Base-by-base conservation (phyloP, 2,329 filamentous ascomycete genomes). In the Blastomyces emzantsi region DNA sequence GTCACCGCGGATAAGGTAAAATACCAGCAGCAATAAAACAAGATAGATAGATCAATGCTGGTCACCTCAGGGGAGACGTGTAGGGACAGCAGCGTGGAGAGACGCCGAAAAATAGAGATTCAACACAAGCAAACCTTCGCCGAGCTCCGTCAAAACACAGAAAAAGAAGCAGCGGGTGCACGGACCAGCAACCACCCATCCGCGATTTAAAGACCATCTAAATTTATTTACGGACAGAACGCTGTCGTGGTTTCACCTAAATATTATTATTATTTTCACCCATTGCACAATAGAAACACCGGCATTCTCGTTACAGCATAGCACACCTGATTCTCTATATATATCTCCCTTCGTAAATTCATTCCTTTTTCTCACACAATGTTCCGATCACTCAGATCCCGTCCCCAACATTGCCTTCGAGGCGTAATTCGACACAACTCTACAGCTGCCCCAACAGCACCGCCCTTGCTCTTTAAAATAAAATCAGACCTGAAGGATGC, bases 401-500 rank as follows among this genome's bases (percentile, higher is more conserved):
- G 71, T 41, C 55, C 71, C 28, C 71, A 71, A 22, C 61, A 43
- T 8, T 62, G 61, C 25, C 59, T 66, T 13, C 66, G 63, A 47
- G 45, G 41, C n/a, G 22, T 56, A 43, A 15, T 62, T 45, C 74
- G 77, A 67, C 77, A 73, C 73, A 77, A 74, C 64, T 78, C 77
- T 30, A 77, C 76, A 25, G 68, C 70, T 25, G 68, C 70, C 17
- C 70, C 74, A 28, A 66, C 72, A 52, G 62, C 73, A 63, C 77
- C 79, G 63, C 76, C 78, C 13, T 70, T 81, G 63, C 76, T 81
- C 69, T 68, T 72, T 57, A 78, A 76, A 64, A 70, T 81, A 63
- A 75, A 76, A 62, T 68, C 73, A 64, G 80, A 81, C 69, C 70
- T 82, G 55, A 82, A 81, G 69, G 72, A 70, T 52, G 80, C 80